These are phyloP conservation scores for Talaromyces sp. DNA, from an alignment of 2,329 filamentous ascomycete species.

Conservation along the genomic window DNA sequence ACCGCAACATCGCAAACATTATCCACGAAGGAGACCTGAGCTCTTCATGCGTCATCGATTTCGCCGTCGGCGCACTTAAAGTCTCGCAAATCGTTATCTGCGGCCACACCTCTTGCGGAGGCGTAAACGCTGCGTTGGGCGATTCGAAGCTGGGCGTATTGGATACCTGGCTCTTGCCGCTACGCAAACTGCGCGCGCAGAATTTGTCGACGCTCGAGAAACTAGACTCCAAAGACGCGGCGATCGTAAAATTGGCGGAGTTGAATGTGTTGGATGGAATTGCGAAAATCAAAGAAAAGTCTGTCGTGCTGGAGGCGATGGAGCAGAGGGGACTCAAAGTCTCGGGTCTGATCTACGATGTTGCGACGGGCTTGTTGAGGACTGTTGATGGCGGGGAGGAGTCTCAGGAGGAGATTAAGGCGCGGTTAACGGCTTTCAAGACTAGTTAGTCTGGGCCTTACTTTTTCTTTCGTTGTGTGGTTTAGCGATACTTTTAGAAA, in stretches of 20 bases:
- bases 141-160: slow-evolving; percentile 58
- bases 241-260: slow-evolving; percentile 64
- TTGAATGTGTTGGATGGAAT: slow-evolving; percentile 71
- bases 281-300: slow-evolving; percentile 64
- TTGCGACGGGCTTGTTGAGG: slow-evolving; percentile 53
- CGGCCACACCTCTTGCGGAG: slow-evolving; percentile 60
- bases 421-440: slow-evolving; percentile 40
- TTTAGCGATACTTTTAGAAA: neutral
- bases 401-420: slow-evolving; percentile 37
- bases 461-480: neutral
- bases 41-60: slow-evolving; percentile 72
- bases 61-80: slow-evolving; percentile 68
- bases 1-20: slow-evolving; percentile 88
- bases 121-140: slow-evolving; percentile 53
- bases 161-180: slow-evolving; percentile 60
- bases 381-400: slow-evolving; percentile 48
- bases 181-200: slow-evolving; percentile 53
- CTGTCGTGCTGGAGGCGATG: slow-evolving; percentile 66
- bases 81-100: slow-evolving; percentile 62
- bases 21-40: slow-evolving; percentile 71
- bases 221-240: slow-evolving; percentile 48
- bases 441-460: slow-evolving; percentile 18
- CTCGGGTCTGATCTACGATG: slow-evolving; percentile 74
- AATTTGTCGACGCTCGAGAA: slow-evolving; percentile 50
- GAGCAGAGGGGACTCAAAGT: slow-evolving; percentile 67